These are phyloP conservation scores for Microstroma glucosiphilum DNA, from an alignment of 1,284 basidiomycete species.

Conservation along the genomic window DNA sequence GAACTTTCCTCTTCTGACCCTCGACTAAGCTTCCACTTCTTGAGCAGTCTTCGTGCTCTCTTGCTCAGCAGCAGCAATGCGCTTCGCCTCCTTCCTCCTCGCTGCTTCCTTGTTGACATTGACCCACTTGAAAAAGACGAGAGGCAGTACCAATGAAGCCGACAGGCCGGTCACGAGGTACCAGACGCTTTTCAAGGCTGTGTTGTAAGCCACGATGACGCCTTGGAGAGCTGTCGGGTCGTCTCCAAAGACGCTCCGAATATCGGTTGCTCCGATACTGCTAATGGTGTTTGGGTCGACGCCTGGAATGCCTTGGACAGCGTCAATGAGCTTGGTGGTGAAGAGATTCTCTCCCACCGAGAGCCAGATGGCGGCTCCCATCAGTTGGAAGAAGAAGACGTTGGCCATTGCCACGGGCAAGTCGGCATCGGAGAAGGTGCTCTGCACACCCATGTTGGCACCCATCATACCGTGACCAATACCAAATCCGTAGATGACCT, in stretches of 20 bases:
- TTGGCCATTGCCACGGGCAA: constrained; percentile 16
- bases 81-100: constrained; percentile 8
- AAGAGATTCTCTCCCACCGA: constrained; percentile 17
- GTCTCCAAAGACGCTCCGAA: constrained; percentile 12
- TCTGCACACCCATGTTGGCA: constrained; percentile 16
- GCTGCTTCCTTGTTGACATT: constrained; percentile 16
- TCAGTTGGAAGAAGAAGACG: constrained; percentile 17
- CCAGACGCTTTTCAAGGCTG: constrained; percentile 17
- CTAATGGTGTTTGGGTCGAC: constrained; percentile 11
- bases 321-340: constrained; percentile 9
- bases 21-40: too few relatives aligned
- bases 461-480: constrained; percentile 19
- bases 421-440: constrained; percentile 12
- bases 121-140: constrained; percentile 17
- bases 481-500: constrained; percentile 16
- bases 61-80: too few relatives aligned
- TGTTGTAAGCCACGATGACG: constrained; percentile 12
- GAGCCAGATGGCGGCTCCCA: constrained; percentile 19
- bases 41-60: too few relatives aligned
- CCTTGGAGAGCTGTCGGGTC: constrained; percentile 2
- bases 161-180: constrained; percentile 17
- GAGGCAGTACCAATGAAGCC: constrained; percentile 12
- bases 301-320: constrained; percentile 11
- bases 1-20: too few relatives aligned
- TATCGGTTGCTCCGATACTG: constrained; percentile 9